A percentile compares a stretch with the other conserved stretches of the same genome.
These are phyloP conservation scores for Perilla frutescens DNA, from an alignment of 257 asterid genomes.

Conservation along the genomic window DNA sequence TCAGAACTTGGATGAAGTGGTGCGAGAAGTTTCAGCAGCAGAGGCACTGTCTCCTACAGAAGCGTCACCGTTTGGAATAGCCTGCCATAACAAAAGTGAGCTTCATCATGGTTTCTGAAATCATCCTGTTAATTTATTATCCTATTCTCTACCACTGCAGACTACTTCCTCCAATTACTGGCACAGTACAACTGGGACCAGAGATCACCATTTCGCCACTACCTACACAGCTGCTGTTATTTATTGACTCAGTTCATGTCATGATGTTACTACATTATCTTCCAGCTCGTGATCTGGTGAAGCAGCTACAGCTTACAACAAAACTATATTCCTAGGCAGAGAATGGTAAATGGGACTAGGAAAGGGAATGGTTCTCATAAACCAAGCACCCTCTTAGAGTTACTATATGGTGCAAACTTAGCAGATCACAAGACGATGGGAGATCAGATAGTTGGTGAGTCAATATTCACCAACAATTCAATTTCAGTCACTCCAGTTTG, in stretches of 20 bases:
- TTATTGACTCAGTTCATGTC: neutral
- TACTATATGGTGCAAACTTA: neutral
- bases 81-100: slow-evolving; percentile 48
- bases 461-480: neutral
- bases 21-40: slow-evolving; percentile 49
- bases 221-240: neutral
- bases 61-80: slow-evolving; percentile 53
- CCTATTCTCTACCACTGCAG: neutral
- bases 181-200: slow-evolving; percentile 1
- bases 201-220: slow-evolving; percentile 2
- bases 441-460: neutral
- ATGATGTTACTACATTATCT: neutral
- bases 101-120: neutral
- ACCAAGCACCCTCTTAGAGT: neutral
- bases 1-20: slow-evolving; percentile 47
- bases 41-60: slow-evolving; percentile 47
- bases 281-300: slow-evolving; percentile 17
- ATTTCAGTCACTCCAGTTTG: neutral
- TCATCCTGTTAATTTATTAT: neutral
- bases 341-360: neutral
- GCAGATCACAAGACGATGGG: slow-evolving; percentile 10
- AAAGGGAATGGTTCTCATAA: neutral
- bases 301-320: slow-evolving; percentile 3
- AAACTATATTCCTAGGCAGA: slow-evolving; percentile 1
- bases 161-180: neutral